A percentile compares a stretch with the other conserved stretches of the same genome.
Evolutionary conservation across 23 red algal species (phyloP).

Genomic region (Agarophyton chilense): DNA sequence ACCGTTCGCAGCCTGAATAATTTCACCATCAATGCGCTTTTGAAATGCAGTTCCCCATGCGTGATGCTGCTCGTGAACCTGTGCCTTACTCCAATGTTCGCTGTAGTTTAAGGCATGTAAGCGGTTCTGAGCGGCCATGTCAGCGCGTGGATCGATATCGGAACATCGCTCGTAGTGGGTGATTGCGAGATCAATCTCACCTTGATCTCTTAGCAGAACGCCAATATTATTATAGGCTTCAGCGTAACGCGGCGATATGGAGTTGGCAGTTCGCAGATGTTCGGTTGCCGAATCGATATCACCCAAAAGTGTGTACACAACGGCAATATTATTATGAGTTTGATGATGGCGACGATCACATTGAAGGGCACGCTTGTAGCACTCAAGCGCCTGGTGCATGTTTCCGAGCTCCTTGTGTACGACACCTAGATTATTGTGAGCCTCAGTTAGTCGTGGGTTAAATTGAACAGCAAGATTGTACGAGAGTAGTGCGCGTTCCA

Average conservation of each 20-base stretch:
- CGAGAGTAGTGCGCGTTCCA: constrained; percentile 62
- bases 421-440: constrained; percentile 80
- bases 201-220: constrained; percentile 75
- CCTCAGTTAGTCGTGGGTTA: constrained; percentile 79
- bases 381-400: constrained; percentile 66
- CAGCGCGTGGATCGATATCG: constrained; percentile 50
- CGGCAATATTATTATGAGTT: constrained; percentile 85
- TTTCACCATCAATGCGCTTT: constrained; percentile 61
- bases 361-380: constrained; percentile 72
- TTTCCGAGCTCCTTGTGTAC: constrained; percentile 86
- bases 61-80: constrained; percentile 57
- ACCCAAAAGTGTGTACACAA: constrained; percentile 82
- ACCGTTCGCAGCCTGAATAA: constrained; percentile 35
- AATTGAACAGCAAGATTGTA: constrained; percentile 79
- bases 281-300: constrained; percentile 58
- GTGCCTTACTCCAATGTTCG: constrained; percentile 59
- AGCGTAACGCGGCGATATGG: constrained; percentile 65
- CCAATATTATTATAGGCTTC: constrained; percentile 88
- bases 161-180: constrained; percentile 74
- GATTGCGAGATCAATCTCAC: constrained; percentile 81
- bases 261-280: constrained; percentile 60
- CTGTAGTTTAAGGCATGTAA: constrained; percentile 81
- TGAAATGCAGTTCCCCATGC: constrained; percentile 76
- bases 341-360: constrained; percentile 72
- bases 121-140: constrained; percentile 83